These are phyloP conservation scores for Carex pumila DNA, from an alignment of 176 grass and related monocot species.

Conservation along the genomic window DNA sequence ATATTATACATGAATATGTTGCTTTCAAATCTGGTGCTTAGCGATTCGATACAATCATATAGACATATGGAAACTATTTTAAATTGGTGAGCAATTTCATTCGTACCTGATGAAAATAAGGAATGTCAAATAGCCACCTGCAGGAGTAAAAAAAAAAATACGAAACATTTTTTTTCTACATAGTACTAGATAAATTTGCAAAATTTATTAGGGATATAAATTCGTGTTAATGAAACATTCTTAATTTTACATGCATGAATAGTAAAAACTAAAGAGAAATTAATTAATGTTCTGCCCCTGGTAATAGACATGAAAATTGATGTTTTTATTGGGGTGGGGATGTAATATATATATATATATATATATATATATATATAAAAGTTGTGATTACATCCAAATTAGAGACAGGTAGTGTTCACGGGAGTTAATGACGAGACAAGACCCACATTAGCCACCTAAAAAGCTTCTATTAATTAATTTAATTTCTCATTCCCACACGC, in stretches of 20 bases:
- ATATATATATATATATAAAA: too few relatives aligned
- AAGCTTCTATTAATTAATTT: too few relatives aligned
- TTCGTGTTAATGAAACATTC: not conserved
- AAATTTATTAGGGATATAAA: not conserved
- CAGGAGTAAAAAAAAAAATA: not conserved
- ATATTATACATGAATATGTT: not conserved
- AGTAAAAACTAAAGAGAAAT: not conserved
- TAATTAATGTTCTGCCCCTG: not conserved
- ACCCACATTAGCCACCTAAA: not conserved
- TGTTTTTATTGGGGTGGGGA: not conserved
- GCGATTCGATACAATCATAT: not conserved
- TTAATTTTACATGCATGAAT: not conserved
- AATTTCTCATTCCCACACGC: not conserved
- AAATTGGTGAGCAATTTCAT: not conserved
- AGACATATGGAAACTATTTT: not conserved
- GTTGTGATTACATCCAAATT: not conserved
- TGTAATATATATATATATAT: not conserved
- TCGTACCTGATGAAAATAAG: not conserved
- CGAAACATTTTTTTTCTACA: not conserved
- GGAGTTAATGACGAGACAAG: not conserved
- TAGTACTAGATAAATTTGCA: not conserved
- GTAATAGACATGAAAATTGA: not conserved
- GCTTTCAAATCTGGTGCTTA: slow-evolving; percentile 9
- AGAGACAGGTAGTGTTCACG: not conserved
- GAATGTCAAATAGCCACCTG: not conserved